phyloP scores from a whole-genome alignment of 1,284 basidiomycete genomes.

The Meripilus lineatus region DNA sequence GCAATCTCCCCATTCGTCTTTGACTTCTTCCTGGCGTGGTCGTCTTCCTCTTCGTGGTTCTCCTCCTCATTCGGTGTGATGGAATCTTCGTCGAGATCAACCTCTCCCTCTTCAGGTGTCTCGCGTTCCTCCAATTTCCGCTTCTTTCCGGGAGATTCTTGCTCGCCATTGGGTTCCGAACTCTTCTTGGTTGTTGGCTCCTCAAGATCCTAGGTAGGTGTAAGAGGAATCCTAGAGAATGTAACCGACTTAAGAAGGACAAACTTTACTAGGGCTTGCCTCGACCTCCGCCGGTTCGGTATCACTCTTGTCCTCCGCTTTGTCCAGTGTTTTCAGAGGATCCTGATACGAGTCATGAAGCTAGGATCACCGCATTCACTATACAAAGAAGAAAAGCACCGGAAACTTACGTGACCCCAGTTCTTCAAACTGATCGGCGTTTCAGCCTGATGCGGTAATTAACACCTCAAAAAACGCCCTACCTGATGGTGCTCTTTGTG shows the following conservation, averaged over 20 bases:
- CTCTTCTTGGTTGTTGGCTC: neutral
- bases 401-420: constrained; percentile 31
- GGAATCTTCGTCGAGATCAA: constrained; percentile 1
- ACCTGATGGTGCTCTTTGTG: constrained; percentile 34
- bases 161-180: no score
- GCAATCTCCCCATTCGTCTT: constrained; percentile 13
- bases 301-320: no score
- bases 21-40: constrained; percentile 21
- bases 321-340: constrained; percentile 24
- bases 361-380: no score
- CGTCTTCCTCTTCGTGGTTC: constrained; percentile 3
- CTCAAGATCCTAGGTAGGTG: constrained; percentile 2
- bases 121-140: constrained; percentile 18
- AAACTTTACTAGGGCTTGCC: no score
- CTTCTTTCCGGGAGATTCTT: constrained; percentile 1
- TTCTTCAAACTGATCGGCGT: constrained; percentile 26
- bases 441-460: neutral
- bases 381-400: neutral
- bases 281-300: no score
- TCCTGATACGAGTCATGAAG: no score
- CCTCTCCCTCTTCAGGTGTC: constrained; percentile 3
- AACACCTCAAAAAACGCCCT: constrained; percentile 4
- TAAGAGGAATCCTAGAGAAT: no score
- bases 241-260: no score
- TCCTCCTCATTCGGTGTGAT: constrained; percentile 5